Conservation (phyloP, 306 rosid genomes). For the Cicer bijugum region DNA sequence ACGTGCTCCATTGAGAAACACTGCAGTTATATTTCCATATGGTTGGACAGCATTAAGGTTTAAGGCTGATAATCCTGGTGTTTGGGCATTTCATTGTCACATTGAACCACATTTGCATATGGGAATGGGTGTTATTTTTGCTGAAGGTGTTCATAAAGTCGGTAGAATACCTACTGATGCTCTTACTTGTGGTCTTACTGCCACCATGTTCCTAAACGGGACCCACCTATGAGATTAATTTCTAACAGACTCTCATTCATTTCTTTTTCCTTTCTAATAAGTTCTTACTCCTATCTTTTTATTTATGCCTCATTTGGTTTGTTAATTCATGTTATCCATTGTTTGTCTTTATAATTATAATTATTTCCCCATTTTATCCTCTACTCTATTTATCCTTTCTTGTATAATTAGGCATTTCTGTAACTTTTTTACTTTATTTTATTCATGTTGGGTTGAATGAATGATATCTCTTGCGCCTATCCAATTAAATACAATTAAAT, state of each 20-base stretch:
- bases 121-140: conserved; percentile 91
- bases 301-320: too few species aligned
- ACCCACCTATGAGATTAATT: conserved; percentile 34
- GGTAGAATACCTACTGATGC: conserved; percentile 53
- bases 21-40: conserved; percentile 66
- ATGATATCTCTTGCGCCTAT: too few species aligned
- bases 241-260: neutral
- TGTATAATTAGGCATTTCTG: too few species aligned
- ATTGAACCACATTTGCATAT: conserved; percentile 89
- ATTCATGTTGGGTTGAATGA: too few species aligned
- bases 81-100: conserved; percentile 92
- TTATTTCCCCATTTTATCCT: too few species aligned
- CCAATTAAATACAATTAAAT: too few species aligned
- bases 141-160: conserved; percentile 56
- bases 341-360: too few species aligned
- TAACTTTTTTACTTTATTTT: too few species aligned
- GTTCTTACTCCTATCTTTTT: neutral
- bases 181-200: conserved; percentile 64
- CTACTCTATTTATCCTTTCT: too few species aligned
- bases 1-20: conserved; percentile 73
- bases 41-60: conserved; percentile 89
- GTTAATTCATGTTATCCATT: too few species aligned
- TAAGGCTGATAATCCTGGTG: conserved; percentile 85
- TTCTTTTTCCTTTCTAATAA: neutral
- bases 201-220: neutral